phyloP scores from a whole-genome alignment of 345 rosid species.

The Crucihimalaya himalaica region DNA sequence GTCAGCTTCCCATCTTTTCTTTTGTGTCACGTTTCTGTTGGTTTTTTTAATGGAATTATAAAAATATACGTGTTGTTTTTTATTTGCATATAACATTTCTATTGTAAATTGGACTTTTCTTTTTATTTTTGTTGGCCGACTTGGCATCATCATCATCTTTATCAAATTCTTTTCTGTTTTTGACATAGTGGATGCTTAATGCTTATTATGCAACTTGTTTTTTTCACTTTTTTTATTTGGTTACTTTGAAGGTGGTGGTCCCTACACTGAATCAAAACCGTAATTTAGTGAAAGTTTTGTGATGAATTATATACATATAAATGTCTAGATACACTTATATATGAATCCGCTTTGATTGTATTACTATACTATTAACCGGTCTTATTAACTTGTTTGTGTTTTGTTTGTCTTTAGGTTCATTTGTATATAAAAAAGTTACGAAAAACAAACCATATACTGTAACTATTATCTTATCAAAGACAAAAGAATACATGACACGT shows the following conservation, averaged over 20 bases:
- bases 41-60: neutral
- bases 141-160: neutral
- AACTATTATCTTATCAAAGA: neutral
- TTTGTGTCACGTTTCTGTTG: constrained; percentile 31
- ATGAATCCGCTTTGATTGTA: neutral
- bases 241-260: neutral
- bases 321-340: neutral
- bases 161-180: constrained; percentile 5
- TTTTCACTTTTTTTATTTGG: neutral
- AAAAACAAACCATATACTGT: neutral
- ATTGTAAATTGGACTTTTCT: neutral
- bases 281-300: neutral
- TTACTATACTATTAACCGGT: too few relatives aligned
- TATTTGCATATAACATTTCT: too few relatives aligned
- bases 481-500: neutral
- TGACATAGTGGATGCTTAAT: constrained; percentile 1
- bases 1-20: constrained; percentile 33
- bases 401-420: neutral
- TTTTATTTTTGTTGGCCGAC: neutral
- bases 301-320: neutral
- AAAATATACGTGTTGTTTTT: too few relatives aligned
- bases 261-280: neutral
- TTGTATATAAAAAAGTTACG: neutral
- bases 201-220: neutral
- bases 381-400: neutral